These are phyloP conservation scores for Phytopythium mirpurense DNA, from an alignment of 352 stramenopile species.

Conservation along the genomic window DNA sequence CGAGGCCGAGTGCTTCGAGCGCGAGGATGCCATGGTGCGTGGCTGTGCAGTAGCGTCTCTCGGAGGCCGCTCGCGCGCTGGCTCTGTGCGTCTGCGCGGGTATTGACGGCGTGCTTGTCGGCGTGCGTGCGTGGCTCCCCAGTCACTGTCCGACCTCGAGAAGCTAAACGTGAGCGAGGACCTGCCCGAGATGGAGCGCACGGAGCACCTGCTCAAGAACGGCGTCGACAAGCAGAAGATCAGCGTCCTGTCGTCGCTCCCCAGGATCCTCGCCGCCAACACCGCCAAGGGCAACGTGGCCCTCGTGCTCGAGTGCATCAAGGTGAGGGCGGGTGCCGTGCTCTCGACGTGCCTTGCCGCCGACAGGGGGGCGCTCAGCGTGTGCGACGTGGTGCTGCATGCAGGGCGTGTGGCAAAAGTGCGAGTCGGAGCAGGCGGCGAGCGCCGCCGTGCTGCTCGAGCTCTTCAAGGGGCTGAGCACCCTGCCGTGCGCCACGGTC, in stretches of 20 bases:
- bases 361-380: too few relatives aligned
- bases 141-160: conserved; percentile 80
- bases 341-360: too few relatives aligned
- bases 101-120: background rate
- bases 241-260: conserved; percentile 59
- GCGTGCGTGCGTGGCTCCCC: background rate
- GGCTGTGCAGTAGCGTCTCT: background rate
- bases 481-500: conserved; percentile 52
- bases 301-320: conserved; percentile 66
- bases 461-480: conserved; percentile 55
- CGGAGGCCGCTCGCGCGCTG: too few relatives aligned
- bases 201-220: conserved; percentile 69
- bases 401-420: conserved; percentile 63
- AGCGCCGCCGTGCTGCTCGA: conserved; percentile 43
- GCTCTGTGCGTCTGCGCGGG: background rate
- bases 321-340: too few relatives aligned
- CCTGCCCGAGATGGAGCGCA: conserved; percentile 73
- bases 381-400: too few relatives aligned
- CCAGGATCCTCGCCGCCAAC: conserved; percentile 66
- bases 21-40: conserved; percentile 71
- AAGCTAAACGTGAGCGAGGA: conserved; percentile 86
- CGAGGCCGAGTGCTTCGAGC: conserved; percentile 80
- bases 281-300: conserved; percentile 69
- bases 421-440: conserved; percentile 42
- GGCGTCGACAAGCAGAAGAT: conserved; percentile 81